phyloP scores from a whole-genome alignment of 345 rosid species.

The Hirschfeldia incana region DNA sequence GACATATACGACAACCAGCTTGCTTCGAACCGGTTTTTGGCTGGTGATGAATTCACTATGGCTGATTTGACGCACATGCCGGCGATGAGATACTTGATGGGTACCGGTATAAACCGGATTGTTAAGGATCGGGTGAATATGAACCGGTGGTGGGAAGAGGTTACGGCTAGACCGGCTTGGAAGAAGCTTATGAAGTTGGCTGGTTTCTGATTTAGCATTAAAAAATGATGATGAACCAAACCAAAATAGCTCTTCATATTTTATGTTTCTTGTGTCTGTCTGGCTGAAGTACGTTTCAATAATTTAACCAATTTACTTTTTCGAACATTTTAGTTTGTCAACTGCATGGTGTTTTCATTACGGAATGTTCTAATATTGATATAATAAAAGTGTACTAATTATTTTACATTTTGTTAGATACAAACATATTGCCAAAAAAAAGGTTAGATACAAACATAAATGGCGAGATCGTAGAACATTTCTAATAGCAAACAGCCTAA shows the following conservation, averaged over 20 bases:
- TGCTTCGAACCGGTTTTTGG: conserved; percentile 54
- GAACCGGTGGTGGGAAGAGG: conserved; percentile 73
- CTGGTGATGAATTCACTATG: conserved; percentile 71
- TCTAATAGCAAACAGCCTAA: neutral
- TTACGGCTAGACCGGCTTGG: conserved; percentile 77
- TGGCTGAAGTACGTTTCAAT: neutral
- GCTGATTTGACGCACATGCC: conserved; percentile 85
- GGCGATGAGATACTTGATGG: conserved; percentile 46
- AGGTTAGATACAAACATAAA: neutral
- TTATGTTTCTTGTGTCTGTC: neutral
- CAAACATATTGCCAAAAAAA: neutral
- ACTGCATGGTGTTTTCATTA: neutral
- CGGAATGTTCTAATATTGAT: neutral
- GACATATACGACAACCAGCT: conserved; percentile 65
- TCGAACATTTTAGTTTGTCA: neutral
- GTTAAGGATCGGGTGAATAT: conserved; percentile 47
- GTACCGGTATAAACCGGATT: conserved; percentile 47
- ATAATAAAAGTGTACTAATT: too few species aligned
- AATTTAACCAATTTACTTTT: neutral
- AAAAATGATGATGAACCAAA: neutral
- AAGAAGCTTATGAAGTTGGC: conserved; percentile 58
- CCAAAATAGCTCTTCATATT: conserved; percentile 7
- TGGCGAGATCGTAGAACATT: neutral
- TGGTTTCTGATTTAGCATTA: conserved; percentile 13
- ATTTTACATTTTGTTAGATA: neutral